These are phyloP conservation scores for Paralagenidium karlingii DNA, from an alignment of 352 stramenopile species.

Conservation along the genomic window DNA sequence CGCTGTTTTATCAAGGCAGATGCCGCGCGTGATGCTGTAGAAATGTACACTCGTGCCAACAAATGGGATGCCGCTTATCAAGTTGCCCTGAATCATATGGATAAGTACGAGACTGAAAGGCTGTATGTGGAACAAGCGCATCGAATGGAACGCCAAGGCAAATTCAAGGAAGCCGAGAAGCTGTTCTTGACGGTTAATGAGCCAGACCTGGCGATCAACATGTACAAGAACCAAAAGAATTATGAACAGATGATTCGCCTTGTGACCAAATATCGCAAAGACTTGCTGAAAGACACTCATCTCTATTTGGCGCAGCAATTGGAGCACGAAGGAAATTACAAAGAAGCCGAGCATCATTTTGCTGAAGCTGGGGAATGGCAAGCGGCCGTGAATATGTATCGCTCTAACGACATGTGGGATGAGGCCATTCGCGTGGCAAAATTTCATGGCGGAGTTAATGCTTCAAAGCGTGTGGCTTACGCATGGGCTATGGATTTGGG, in stretches of 20 bases:
- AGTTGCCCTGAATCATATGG: constrained; percentile 85
- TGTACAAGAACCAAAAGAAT: constrained; percentile 95
- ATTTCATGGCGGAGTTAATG: constrained; percentile 84
- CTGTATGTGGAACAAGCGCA: constrained; percentile 91
- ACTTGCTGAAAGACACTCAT: constrained; percentile 90
- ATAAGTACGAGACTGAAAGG: constrained; percentile 84
- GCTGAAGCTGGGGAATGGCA: constrained; percentile 85
- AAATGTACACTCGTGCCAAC: constrained; percentile 91
- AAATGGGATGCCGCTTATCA: constrained; percentile 91
- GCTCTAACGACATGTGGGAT: constrained; percentile 90
- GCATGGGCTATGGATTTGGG: constrained; percentile 87
- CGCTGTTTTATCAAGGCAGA: constrained; percentile 89
- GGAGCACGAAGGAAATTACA: constrained; percentile 88
- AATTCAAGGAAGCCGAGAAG: constrained; percentile 90
- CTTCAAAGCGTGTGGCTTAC: constrained; percentile 89
- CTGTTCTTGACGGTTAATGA: constrained; percentile 90
- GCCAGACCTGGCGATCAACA: constrained; percentile 89
- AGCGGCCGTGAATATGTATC: constrained; percentile 91
- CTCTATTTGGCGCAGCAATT: constrained; percentile 88
- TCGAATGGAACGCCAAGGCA: constrained; percentile 81
- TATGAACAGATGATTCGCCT: constrained; percentile 94
- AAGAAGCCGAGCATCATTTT: constrained; percentile 91
- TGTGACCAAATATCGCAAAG: constrained; percentile 87
- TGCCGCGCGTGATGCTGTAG: constrained; percentile 76
- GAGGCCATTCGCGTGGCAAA: constrained; percentile 92